Percentiles rank a stretch among this genome's conserved stretches.
Evolutionary conservation across 2,329 filamentous ascomycete species (phyloP).

Genomic region (Colletotrichum incanum): DNA sequence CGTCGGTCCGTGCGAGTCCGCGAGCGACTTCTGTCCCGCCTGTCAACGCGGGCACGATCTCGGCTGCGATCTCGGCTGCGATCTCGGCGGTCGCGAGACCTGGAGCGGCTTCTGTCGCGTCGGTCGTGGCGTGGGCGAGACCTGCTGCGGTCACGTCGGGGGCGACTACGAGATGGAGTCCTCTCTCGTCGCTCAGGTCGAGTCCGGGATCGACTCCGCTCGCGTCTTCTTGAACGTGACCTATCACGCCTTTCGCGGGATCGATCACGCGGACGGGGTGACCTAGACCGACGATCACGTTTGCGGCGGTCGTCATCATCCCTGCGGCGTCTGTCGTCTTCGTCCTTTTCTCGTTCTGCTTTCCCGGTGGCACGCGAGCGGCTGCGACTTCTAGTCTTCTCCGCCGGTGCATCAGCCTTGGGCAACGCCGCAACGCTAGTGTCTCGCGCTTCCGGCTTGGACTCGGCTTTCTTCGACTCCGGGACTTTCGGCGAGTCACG

Average conservation of each 20-base stretch:
- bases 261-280: constrained; percentile 54
- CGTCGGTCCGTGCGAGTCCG: constrained; percentile 41
- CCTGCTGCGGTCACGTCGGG: constrained; percentile 49
- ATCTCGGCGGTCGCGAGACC: constrained; percentile 48
- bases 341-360: constrained; percentile 48
- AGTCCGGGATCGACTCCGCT: constrained; percentile 53
- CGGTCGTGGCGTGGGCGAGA: constrained; percentile 53
- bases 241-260: constrained; percentile 51
- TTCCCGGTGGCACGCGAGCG: constrained; percentile 44
- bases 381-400: constrained; percentile 47
- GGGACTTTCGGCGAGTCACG: constrained; percentile 61
- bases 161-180: constrained; percentile 55
- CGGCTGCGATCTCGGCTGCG: constrained; percentile 53
- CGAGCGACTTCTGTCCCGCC: constrained; percentile 54
- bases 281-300: constrained; percentile 57
- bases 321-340: constrained; percentile 49
- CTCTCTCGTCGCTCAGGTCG: constrained; percentile 54
- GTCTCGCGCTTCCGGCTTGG: constrained; percentile 55
- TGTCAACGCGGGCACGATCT: constrained; percentile 54
- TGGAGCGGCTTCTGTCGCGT: constrained; percentile 52
- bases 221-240: constrained; percentile 53
- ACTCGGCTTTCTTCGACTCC: constrained; percentile 57
- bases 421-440: constrained; percentile 28
- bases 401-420: constrained; percentile 28
- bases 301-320: constrained; percentile 53